Evolutionary conservation across 2,329 filamentous ascomycete genomes (phyloP).

Genomic region (Neopestalotiopsis clavispora): DNA sequence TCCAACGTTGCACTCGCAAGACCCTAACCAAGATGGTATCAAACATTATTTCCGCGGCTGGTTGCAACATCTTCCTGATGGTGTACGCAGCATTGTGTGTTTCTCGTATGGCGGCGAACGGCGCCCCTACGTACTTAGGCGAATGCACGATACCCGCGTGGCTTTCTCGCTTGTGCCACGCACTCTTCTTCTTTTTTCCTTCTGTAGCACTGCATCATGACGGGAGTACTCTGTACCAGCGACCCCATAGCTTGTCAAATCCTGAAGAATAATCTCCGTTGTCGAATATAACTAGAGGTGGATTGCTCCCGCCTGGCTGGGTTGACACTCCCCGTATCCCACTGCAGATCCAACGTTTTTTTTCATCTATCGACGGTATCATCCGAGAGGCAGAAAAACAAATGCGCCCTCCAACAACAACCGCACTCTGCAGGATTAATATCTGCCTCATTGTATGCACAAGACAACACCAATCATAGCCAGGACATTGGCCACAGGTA

Average conservation of each 20-base stretch:
- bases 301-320: background rate
- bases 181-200: background rate
- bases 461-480: background rate
- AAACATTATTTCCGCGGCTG: background rate
- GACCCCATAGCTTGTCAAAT: background rate
- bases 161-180: background rate
- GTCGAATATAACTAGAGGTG: background rate
- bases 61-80: background rate
- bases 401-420: too few species aligned
- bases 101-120: too few species aligned
- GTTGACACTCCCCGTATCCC: background rate
- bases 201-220: background rate
- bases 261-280: background rate
- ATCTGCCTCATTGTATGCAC: too few species aligned
- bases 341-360: constrained; percentile 1
- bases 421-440: too few species aligned
- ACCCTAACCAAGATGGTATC: background rate
- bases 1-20: constrained; percentile 1
- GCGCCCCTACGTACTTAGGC: too few species aligned
- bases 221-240: background rate
- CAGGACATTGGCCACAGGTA: background rate
- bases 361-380: background rate
- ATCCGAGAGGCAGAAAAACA: background rate
- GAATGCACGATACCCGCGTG: background rate
- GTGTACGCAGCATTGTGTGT: too few species aligned